Conservation (phyloP, 352 stramenopile genomes). For the Globisporangium spiculum region DNA sequence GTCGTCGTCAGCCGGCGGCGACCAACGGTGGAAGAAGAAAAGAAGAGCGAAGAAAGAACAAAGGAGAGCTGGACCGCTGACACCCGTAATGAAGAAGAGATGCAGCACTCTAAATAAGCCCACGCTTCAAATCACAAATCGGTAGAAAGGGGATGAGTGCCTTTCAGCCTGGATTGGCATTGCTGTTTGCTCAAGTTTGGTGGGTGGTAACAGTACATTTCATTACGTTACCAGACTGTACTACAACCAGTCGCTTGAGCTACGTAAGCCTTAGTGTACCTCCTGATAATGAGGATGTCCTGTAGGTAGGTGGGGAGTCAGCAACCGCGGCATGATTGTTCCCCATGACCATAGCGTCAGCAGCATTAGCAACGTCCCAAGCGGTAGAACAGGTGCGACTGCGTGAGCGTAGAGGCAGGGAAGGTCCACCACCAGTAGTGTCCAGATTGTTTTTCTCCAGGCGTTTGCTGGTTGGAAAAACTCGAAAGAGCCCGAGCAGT, state of each 20-base stretch:
- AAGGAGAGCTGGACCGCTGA: slow-evolving; percentile 4
- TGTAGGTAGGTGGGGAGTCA: background rate
- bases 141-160: slow-evolving; percentile 4
- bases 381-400: no score
- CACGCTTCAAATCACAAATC: background rate
- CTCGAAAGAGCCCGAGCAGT: no score
- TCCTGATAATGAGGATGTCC: no score
- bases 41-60: background rate
- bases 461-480: no score
- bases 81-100: slow-evolving; percentile 5
- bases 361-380: background rate
- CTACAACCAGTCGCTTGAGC: background rate
- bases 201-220: no score
- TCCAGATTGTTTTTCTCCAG: no score
- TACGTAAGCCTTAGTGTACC: no score
- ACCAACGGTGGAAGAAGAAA: background rate
- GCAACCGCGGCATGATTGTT: background rate
- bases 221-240: no score
- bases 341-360: background rate
- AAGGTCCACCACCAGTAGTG: no score
- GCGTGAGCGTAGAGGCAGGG: no score
- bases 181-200: no score
- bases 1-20: background rate
- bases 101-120: background rate
- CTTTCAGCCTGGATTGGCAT: no score